A percentile compares a stretch with the other conserved stretches of the same genome.
Conservation (phyloP, 129 eudicot genomes). For the Chrysanthemum seticuspe region DNA sequence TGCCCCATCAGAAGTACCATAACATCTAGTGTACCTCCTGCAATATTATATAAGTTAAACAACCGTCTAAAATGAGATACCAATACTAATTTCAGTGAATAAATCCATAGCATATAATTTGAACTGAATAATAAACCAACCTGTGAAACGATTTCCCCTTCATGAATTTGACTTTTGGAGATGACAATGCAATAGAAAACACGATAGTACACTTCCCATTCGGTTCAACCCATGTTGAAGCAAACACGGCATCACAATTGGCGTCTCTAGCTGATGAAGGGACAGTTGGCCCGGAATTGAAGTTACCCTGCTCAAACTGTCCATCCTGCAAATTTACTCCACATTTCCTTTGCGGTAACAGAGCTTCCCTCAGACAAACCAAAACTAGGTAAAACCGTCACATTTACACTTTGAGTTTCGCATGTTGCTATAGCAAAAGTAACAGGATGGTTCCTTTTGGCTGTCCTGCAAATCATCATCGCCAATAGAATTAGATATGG, state of each 20-base stretch:
- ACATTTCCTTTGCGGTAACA: no score
- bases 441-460: no score
- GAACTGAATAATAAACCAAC: slow-evolving; percentile 34
- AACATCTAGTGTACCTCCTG: slow-evolving; percentile 91
- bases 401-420: no score
- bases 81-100: background rate
- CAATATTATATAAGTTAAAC: background rate
- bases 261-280: no score
- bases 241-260: slow-evolving; percentile 40
- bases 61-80: background rate
- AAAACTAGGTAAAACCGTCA: no score
- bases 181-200: slow-evolving; percentile 86
- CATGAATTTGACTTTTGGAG: slow-evolving; percentile 85
- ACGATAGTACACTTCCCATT: slow-evolving; percentile 93
- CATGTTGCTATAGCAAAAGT: no score
- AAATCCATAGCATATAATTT: background rate
- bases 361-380: no score
- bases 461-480: no score
- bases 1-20: slow-evolving; percentile 84
- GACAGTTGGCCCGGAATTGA: no score
- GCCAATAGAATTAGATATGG: no score
- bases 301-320: no score
- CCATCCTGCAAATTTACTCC: no score
- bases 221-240: slow-evolving; percentile 96
- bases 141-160: slow-evolving; percentile 95